Conservation (phyloP, 2,329 filamentous ascomycete species). For the Fusarium brevicatenulatum region DNA sequence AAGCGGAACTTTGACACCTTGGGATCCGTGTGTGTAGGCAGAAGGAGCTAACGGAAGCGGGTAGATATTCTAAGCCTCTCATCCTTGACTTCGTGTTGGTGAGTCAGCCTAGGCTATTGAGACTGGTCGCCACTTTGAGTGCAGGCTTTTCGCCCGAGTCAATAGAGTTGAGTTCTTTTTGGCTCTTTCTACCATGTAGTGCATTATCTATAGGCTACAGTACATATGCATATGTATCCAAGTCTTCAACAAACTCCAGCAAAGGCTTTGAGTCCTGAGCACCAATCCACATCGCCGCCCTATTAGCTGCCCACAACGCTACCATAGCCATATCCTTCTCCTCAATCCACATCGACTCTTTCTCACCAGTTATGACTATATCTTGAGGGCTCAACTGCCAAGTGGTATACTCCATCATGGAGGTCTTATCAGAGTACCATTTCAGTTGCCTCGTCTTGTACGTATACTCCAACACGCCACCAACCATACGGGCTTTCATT, state of each 20-base stretch:
- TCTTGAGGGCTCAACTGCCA: not conserved
- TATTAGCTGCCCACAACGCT: not conserved
- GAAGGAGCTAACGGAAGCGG: no score
- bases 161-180: no score
- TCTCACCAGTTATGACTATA: rapidly evolving
- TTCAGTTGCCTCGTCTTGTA: not conserved
- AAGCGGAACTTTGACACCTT: no score
- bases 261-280: not conserved
- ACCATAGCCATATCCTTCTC: not conserved
- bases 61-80: no score
- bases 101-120: no score
- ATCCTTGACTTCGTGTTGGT: no score
- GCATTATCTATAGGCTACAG: no score
- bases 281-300: not conserved
- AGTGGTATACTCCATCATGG: not conserved
- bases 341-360: not conserved
- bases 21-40: no score
- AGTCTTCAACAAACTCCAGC: not conserved
- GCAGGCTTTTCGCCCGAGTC: no score
- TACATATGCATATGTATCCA: not conserved
- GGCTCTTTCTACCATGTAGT: no score
- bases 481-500: rapidly evolving
- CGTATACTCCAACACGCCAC: not conserved
- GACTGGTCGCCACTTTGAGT: no score
- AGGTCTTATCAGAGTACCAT: not conserved